These are phyloP conservation scores for Knufia fluminis DNA, from an alignment of 2,329 filamentous ascomycete species.

Conservation along the genomic window DNA sequence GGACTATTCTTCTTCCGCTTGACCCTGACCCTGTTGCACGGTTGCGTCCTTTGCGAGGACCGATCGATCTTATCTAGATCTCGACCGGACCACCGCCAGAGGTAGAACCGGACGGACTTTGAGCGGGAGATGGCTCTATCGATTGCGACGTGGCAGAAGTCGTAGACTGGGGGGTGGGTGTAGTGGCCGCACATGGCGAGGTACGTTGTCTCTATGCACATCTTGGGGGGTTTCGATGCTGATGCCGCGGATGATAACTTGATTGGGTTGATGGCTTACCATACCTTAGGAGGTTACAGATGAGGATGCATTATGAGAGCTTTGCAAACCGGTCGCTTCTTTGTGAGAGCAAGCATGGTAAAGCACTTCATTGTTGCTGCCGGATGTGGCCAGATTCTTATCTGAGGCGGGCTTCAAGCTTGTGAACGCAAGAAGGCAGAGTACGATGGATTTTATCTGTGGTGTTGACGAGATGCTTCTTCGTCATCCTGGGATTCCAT, in stretches of 20 bases:
- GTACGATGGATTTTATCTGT: no score
- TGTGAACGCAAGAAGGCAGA: no score
- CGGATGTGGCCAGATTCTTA: neutral
- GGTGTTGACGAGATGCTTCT: no score
- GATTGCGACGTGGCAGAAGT: neutral
- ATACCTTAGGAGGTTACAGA: neutral
- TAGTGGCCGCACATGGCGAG: neutral
- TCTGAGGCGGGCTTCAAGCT: no score
- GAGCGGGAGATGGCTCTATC: neutral
- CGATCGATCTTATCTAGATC: neutral
- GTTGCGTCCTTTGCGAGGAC: neutral
- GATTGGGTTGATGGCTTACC: neutral
- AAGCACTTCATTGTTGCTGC: neutral
- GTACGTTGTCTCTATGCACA: neutral
- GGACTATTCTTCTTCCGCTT: neutral
- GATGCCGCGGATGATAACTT: no score
- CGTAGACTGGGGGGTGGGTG: neutral
- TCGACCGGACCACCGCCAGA: neutral
- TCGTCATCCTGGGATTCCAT: no score
- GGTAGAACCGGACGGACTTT: neutral
- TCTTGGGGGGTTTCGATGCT: no score
- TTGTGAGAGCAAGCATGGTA: neutral
- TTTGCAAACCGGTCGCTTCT: neutral
- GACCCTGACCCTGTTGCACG: neutral
- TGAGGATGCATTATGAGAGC: neutral